These are phyloP conservation scores for Keqinozyma sinolaborantium DNA, from an alignment of 1,139 yeast genomes.

Conservation along the genomic window DNA sequence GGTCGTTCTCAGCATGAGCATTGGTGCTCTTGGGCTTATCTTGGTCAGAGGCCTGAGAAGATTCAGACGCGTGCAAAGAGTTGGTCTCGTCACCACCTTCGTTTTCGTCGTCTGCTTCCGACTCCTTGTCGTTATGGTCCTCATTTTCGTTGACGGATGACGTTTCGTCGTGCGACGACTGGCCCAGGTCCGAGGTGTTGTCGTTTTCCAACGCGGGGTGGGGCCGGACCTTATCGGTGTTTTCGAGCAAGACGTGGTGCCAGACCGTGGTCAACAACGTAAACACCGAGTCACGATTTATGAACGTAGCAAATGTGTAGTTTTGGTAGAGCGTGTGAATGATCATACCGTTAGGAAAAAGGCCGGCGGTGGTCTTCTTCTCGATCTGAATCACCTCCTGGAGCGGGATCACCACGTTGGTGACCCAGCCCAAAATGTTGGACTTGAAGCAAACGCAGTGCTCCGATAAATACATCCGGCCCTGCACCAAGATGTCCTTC, in stretches of 20 bases:
- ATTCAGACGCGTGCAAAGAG: not conserved
- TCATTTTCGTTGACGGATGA: not conserved
- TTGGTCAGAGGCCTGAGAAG: not conserved
- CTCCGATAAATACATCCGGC: constrained; percentile 62
- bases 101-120: constrained; percentile 5
- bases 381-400: constrained; percentile 70
- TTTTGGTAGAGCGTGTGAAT: constrained; percentile 69
- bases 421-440: constrained; percentile 72
- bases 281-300: constrained; percentile 65
- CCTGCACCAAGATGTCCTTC: constrained; percentile 70
- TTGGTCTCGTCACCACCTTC: constrained; percentile 7
- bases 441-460: constrained; percentile 65
- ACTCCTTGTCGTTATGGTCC: constrained; percentile 1
- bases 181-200: not conserved
- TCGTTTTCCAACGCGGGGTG: constrained; percentile 4
- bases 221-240: constrained; percentile 7
- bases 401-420: constrained; percentile 62
- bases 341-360: constrained; percentile 73
- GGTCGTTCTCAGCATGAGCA: constrained; percentile 6
- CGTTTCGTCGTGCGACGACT: not conserved
- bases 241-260: constrained; percentile 38
- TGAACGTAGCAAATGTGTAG: constrained; percentile 69
- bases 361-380: constrained; percentile 67
- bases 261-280: constrained; percentile 60
- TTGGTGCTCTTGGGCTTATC: constrained; percentile 8